Evolutionary conservation across 2,329 filamentous ascomycete genomes (phyloP).

Genomic region (Dactylellina parvicollis): DNA sequence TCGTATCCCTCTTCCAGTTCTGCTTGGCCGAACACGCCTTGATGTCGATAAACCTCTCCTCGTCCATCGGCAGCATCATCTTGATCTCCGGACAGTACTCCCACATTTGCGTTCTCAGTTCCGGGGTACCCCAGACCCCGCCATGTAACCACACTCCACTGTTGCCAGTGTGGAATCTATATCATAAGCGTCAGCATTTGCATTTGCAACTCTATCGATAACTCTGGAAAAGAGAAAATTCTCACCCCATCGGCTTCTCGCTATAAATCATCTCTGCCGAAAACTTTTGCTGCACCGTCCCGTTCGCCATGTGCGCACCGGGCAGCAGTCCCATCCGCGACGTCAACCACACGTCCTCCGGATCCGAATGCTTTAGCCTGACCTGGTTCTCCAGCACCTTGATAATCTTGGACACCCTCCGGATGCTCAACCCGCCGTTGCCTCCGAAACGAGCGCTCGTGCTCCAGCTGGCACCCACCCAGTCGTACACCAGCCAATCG

Average conservation of each 20-base stretch:
- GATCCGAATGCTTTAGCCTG: constrained; percentile 62
- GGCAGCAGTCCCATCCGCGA: constrained; percentile 67
- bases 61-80: constrained; percentile 69
- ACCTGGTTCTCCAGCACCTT: constrained; percentile 66
- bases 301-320: constrained; percentile 66
- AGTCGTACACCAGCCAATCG: constrained; percentile 67
- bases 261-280: constrained; percentile 66
- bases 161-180: constrained; percentile 60
- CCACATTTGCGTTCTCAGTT: constrained; percentile 66
- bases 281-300: constrained; percentile 65
- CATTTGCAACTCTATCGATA: not conserved
- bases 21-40: constrained; percentile 65
- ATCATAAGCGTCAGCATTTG: not conserved
- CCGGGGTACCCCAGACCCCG: constrained; percentile 66
- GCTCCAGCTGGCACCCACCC: constrained; percentile 67
- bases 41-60: constrained; percentile 62
- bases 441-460: constrained; percentile 64
- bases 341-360: constrained; percentile 70
- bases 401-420: constrained; percentile 67
- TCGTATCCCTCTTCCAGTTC: constrained; percentile 64
- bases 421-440: constrained; percentile 67
- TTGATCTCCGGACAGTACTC: constrained; percentile 70
- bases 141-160: constrained; percentile 64
- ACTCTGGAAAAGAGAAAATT: constrained; percentile 60
- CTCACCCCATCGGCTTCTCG: constrained; percentile 68